Evolutionary conservation across 2,329 filamentous ascomycete genomes (phyloP).

Genomic region (Cadophora sp.): DNA sequence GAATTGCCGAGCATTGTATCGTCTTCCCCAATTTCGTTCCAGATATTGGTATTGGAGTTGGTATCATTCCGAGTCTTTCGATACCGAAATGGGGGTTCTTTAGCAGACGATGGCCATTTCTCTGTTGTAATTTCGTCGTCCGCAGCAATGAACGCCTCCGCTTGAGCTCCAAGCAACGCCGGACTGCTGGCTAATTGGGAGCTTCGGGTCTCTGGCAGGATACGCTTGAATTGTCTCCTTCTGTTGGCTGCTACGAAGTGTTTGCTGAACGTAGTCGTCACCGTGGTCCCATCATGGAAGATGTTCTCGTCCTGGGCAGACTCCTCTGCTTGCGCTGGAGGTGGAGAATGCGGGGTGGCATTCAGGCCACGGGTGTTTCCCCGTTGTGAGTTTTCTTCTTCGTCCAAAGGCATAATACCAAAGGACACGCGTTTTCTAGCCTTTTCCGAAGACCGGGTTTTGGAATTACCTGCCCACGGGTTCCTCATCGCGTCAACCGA

Average conservation of each 20-base stretch:
- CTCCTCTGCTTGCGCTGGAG: conserved; percentile 26
- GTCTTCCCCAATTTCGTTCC: conserved; percentile 15
- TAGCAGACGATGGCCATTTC: not conserved
- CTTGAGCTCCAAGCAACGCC: conserved; percentile 54
- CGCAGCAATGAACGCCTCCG: conserved; percentile 56
- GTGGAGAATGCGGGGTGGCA: conserved; percentile 31
- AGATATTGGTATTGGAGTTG: conserved; percentile 31
- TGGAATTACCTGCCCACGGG: conserved; percentile 39
- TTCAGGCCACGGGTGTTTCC: not conserved
- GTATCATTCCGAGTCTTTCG: conserved; percentile 53
- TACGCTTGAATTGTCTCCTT: conserved; percentile 27
- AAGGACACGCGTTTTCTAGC: conserved; percentile 43
- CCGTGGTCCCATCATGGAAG: conserved; percentile 30
- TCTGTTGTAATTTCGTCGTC: conserved; percentile 45
- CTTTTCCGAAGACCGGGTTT: conserved; percentile 26
- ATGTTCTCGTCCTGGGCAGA: conserved; percentile 28
- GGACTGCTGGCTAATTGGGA: conserved; percentile 45
- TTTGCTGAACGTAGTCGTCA: conserved; percentile 28
- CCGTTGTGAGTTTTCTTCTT: conserved; percentile 19
- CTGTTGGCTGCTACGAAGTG: conserved; percentile 31
- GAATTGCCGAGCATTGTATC: not conserved
- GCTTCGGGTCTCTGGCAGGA: conserved; percentile 23
- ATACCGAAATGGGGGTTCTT: conserved; percentile 47
- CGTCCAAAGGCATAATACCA: conserved; percentile 25
- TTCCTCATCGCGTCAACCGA: conserved; percentile 37